Conservation (phyloP, 2,329 filamentous ascomycete genomes). For the Fusarium sp. region DNA sequence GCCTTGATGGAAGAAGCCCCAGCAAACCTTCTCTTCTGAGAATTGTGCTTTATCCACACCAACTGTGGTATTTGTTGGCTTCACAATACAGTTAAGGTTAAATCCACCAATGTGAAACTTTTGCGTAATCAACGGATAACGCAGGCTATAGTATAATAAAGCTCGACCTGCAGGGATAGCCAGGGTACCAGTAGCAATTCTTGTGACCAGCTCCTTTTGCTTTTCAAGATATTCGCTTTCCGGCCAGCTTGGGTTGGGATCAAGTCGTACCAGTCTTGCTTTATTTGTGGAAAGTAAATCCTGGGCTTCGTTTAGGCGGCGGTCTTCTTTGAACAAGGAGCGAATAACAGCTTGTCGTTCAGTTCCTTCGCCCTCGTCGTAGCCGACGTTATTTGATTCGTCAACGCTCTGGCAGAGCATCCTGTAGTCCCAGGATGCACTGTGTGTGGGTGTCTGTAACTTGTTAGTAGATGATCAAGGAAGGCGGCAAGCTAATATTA, state of each 20-base stretch:
- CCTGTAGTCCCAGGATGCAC: slow-evolving; percentile 79
- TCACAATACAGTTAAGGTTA: slow-evolving; percentile 91
- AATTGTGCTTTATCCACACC: slow-evolving; percentile 91
- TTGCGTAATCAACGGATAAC: slow-evolving; percentile 90
- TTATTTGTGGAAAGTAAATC: slow-evolving; percentile 88
- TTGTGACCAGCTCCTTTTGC: slow-evolving; percentile 90
- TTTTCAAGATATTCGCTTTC: slow-evolving; percentile 91
- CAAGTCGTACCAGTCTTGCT: slow-evolving; percentile 81
- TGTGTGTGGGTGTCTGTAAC: slow-evolving; percentile 71
- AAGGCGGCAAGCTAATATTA: slow-evolving; percentile 48
- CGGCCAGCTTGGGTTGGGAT: slow-evolving; percentile 80
- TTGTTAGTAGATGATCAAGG: slow-evolving; percentile 44
- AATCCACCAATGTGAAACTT: slow-evolving; percentile 92
- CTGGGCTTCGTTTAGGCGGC: slow-evolving; percentile 87
- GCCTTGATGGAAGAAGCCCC: slow-evolving; percentile 98
- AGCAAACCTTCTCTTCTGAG: slow-evolving; percentile 96
- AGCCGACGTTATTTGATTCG: slow-evolving; percentile 69
- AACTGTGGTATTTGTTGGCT: slow-evolving; percentile 90
- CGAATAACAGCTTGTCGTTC: slow-evolving; percentile 87
- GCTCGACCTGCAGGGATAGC: slow-evolving; percentile 90
- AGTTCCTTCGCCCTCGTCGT: slow-evolving; percentile 84
- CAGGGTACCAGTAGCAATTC: slow-evolving; percentile 86
- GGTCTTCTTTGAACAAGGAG: slow-evolving; percentile 91
- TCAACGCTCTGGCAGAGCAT: slow-evolving; percentile 79
- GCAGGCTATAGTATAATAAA: slow-evolving; percentile 88